These are phyloP conservation scores for Vaccinium myrtillus DNA, from an alignment of 148 eudicot genomes.

Conservation along the genomic window DNA sequence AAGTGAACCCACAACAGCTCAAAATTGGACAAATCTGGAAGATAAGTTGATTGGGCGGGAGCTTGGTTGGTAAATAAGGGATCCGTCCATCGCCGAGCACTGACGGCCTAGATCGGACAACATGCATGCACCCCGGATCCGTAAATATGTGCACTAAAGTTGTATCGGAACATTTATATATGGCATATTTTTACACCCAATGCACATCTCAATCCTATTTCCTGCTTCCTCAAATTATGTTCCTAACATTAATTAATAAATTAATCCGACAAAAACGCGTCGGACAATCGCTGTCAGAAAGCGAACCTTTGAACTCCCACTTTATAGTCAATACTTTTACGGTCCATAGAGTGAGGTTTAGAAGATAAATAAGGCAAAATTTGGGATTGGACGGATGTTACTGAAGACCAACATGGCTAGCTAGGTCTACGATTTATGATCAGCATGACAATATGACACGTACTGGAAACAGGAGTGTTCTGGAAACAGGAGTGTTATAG, in stretches of 20 bases:
- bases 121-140: no score
- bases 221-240: background rate
- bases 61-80: no score
- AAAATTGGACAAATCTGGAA: background rate
- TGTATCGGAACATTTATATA: background rate
- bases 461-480: no score
- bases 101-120: no score
- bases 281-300: background rate
- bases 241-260: background rate
- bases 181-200: background rate
- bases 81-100: no score
- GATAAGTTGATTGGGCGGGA: background rate
- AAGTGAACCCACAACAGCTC: background rate
- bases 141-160: background rate
- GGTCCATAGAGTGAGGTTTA: background rate
- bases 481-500: no score
- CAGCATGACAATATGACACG: constrained; percentile 10
- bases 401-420: background rate
- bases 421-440: no score
- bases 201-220: background rate
- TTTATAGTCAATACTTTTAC: background rate
- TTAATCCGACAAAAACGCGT: background rate
- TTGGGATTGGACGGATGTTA: background rate
- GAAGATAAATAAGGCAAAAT: background rate
- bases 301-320: no score